Percentiles rank a stretch among this genome's conserved stretches.
Conservation (phyloP, 495 filamentous ascomycete species). For the Penicillium angulare region DNA sequence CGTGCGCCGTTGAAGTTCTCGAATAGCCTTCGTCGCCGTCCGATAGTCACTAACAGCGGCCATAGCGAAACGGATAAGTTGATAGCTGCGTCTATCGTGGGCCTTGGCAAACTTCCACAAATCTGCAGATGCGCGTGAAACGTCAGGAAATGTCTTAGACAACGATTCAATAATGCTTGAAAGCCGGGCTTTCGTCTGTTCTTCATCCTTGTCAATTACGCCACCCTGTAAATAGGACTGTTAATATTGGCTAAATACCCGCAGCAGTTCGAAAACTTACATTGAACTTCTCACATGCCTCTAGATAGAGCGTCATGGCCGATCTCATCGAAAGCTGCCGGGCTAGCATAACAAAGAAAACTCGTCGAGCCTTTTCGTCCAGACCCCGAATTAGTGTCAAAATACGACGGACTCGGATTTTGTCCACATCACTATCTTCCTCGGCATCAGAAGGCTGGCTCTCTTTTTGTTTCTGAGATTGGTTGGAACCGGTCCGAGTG, state of each 20-base stretch:
- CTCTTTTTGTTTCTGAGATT: constrained; percentile 58
- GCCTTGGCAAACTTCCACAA: constrained; percentile 87
- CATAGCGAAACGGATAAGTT: constrained; percentile 82
- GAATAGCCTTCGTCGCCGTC: constrained; percentile 83
- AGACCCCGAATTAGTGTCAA: constrained; percentile 76
- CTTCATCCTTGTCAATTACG: constrained; percentile 70
- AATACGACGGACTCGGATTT: constrained; percentile 80
- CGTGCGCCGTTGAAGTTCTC: constrained; percentile 81
- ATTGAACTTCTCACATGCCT: constrained; percentile 81
- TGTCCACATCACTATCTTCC: constrained; percentile 68
- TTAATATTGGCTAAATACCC: not conserved
- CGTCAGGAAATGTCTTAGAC: constrained; percentile 71
- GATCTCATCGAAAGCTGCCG: constrained; percentile 69
- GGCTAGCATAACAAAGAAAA: constrained; percentile 82
- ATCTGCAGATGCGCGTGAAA: constrained; percentile 62
- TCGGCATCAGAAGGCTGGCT: constrained; percentile 46
- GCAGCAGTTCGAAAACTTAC: constrained; percentile 32
- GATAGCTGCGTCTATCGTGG: constrained; percentile 88
- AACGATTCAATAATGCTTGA: constrained; percentile 65
- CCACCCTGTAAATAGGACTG: constrained; percentile 56
- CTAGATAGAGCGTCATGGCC: constrained; percentile 68
- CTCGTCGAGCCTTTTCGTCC: constrained; percentile 74
- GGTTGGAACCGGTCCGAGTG: constrained; percentile 54
- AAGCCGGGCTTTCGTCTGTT: constrained; percentile 65
- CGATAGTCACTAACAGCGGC: constrained; percentile 87